Base-by-base conservation (phyloP, 1,284 basidiomycete species). In the Trametes hirsuta region DNA sequence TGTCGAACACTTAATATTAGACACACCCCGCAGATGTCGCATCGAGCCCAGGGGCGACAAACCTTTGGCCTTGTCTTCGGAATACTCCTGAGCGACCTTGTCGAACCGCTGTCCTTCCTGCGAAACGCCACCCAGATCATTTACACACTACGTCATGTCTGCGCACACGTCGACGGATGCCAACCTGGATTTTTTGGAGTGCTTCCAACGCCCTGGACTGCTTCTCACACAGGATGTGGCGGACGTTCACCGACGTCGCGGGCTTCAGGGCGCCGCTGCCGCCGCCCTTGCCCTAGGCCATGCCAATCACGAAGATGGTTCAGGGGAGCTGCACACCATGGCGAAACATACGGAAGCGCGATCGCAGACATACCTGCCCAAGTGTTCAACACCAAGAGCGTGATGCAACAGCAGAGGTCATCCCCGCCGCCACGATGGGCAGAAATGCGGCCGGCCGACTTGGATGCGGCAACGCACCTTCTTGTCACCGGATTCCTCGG, bases 41-140 rank as follows among this genome's bases (percentile, higher is more conserved):
- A 10, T 22, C 22, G 21, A 61, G 36, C 14, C 21, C 21, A 18
- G 30, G 59, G 6, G 21, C 68, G 74, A 41, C 55, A 44, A 60
- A 88, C 91, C 84, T 81, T 93, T 93, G 4, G 93, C 93, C 72
- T 94, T 94, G 76, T 94, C 92, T 73, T 94, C 92, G 1, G 90
- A 92, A 67, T 90, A 93, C 66, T 93, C 91, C 65, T 92, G 87
- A 2, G 93, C 92, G 34, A 94, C 90, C 74, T 91, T 93, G 75
- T 94, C 88, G 70, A 93, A 94, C 9, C 86, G 75, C 66, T 88
- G 82, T 4, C 91, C 91, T 59, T 83, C 85, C 86, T 91, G 69
- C n/a, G 18, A 18, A 18, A 18, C 18, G 18, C 18, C 11, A 15
- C 5, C 10, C 1, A 21, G 9, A 25, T 18, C 18, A 18, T 18